Percentiles rank a stretch among this genome's conserved stretches.
Conservation (phyloP, 106 monocot genomes). For the Iris macrosiphon region DNA sequence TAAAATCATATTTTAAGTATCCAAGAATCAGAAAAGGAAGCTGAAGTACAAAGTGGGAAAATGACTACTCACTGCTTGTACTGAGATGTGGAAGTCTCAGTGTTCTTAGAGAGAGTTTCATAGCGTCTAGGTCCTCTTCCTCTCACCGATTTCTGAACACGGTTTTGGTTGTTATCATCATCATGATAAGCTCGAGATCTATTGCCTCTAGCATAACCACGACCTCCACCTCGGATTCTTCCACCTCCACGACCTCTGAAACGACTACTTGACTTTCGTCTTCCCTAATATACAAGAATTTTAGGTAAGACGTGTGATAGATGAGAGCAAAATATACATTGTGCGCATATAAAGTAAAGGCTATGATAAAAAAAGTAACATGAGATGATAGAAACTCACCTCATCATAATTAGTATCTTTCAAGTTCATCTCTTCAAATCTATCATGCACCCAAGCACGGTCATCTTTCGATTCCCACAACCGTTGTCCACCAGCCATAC, state of each 20-base stretch:
- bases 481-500: constrained; percentile 51
- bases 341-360: neutral
- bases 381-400: constrained; percentile 25
- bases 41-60: no score
- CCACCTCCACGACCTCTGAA: constrained; percentile 32
- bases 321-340: no score
- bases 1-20: neutral
- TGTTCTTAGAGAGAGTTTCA: constrained; percentile 42
- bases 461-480: constrained; percentile 96
- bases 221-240: constrained; percentile 11
- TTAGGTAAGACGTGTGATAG: no score
- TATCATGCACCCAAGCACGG: constrained; percentile 93
- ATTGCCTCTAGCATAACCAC: constrained; percentile 21
- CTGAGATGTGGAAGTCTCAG: constrained; percentile 23
- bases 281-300: no score
- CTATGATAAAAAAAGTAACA: neutral
- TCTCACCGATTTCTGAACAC: constrained; percentile 39
- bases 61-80: constrained; percentile 58
- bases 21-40: constrained; percentile 1
- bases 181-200: constrained; percentile 14
- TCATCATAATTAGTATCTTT: constrained; percentile 46
- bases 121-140: constrained; percentile 87
- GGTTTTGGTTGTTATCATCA: constrained; percentile 12
- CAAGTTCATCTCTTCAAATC: constrained; percentile 95
- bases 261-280: constrained; percentile 24